Conservation (phyloP, 129 eudicot species). For the sunflower (Helianthus annuus) region DNA sequence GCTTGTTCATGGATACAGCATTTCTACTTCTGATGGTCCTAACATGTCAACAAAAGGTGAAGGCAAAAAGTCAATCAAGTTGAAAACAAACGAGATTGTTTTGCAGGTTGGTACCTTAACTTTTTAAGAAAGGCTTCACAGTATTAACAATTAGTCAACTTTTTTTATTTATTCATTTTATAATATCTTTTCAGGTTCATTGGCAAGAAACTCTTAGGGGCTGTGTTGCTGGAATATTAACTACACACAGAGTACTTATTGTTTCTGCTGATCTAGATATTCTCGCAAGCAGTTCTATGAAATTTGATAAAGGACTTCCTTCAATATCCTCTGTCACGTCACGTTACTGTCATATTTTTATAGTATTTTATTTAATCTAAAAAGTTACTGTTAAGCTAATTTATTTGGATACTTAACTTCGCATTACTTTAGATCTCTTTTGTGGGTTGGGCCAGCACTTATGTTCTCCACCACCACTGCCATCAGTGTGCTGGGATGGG, state of each 20-base stretch:
- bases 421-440: constrained; percentile 84
- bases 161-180: not conserved
- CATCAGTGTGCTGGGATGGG: constrained; percentile 95
- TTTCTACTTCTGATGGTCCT: constrained; percentile 73
- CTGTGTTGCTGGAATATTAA: constrained; percentile 89
- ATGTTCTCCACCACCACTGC: constrained; percentile 89
- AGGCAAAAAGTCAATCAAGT: constrained; percentile 83
- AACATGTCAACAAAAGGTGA: constrained; percentile 80
- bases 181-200: constrained; percentile 64
- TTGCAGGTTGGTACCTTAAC: constrained; percentile 67
- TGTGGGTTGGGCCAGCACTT: constrained; percentile 99
- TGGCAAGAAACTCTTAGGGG: constrained; percentile 99
- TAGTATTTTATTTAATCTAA: constrained; percentile 2
- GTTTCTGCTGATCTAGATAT: constrained; percentile 86
- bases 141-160: not conserved
- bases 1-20: constrained; percentile 87
- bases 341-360: not conserved
- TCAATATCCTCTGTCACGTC: constrained; percentile 70
- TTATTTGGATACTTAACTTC: constrained; percentile 49
- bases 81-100: constrained; percentile 86
- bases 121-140: constrained; percentile 4
- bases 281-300: constrained; percentile 67
- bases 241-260: constrained; percentile 85
- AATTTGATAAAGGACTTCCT: constrained; percentile 95
- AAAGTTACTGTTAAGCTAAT: not conserved